Base-by-base conservation (phyloP, 345 rosid species). In the Atalantia buxifolia region DNA sequence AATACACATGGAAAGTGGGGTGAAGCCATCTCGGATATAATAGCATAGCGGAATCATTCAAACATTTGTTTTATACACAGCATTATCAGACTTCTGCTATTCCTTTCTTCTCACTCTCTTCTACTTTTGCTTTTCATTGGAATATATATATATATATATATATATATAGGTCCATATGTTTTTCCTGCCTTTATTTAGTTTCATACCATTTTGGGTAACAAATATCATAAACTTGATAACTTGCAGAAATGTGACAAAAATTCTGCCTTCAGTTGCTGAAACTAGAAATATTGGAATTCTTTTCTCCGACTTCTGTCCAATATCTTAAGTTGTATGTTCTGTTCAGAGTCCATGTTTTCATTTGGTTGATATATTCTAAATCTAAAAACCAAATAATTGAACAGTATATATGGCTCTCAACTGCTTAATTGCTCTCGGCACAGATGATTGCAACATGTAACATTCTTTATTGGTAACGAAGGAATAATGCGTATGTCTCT, bases 401-500 rank as follows among this genome's bases (percentile, higher is more conserved):
- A 9, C 77, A 76, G 19, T 64, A n/a, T 40, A 18, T 30, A 35
- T 27, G 60, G 73, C 61, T 56, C 53, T 60, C 19, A 33, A 69
- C n/a, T 61, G 45, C 22, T 61, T 19, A 61, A 45, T 66, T 42
- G 28, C 50, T n/a, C 38, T 76, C 38, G 56, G 25, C 27, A 40
- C 27, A 7, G 30, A 69, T 81, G 4, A 31, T n/a, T 65, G 60
- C 33, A 61, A 22, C 48, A 33, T 48, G 48, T 65, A 13, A 24
- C 25, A 24, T 28, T 50, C 45, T 13, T 67, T 62, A 38, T 50
- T 25, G 66, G 21, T 48, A 56, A 81, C 28, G 55, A 35, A 36
- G 53, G 48, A 67, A 61, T 30, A 79, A 74, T 77, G 74, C 48
- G 30, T 69, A 62, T 55, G 55, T 55, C 48, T 53, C n/a, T 63